phyloP scores from a whole-genome alignment of 768 basidiomycete species.

The Amanita inopinata region DNA sequence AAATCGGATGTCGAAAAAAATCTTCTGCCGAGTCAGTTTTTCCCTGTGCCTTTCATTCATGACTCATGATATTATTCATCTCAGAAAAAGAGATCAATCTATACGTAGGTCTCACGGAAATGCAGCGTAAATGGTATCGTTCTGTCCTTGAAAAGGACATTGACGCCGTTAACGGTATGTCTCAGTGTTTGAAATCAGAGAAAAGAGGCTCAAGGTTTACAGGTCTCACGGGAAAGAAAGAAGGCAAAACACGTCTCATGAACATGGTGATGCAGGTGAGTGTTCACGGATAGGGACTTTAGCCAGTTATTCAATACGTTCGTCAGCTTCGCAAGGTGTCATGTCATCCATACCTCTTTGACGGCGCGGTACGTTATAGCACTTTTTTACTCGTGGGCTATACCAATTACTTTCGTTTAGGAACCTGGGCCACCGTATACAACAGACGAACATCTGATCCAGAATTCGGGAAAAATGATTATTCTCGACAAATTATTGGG shows the following conservation, averaged over 20 bases:
- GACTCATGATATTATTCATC: background rate
- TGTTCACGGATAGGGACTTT: background rate
- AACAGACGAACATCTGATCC: constrained; percentile 91
- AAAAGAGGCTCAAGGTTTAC: background rate
- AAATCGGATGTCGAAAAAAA: constrained; percentile 97
- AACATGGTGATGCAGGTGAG: constrained; percentile 97
- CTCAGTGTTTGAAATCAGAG: background rate
- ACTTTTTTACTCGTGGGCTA: background rate
- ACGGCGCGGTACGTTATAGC: constrained; percentile 61
- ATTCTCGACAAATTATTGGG: constrained; percentile 90
- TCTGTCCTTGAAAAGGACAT: constrained; percentile 96
- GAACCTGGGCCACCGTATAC: constrained; percentile 99
- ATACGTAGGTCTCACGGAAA: constrained; percentile 91
- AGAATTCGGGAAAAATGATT: constrained; percentile 95
- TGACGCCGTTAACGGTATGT: constrained; percentile 89
- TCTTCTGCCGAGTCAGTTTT: constrained; percentile 66
- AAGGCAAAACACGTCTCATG: constrained; percentile 94
- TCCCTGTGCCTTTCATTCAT: background rate
- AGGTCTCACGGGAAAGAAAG: constrained; percentile 94
- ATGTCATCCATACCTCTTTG: constrained; percentile 87
- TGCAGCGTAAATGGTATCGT: constrained; percentile 98
- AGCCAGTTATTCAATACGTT: constrained; percentile 1
- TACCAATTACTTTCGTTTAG: constrained; percentile 22
- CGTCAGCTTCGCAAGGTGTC: constrained; percentile 71
- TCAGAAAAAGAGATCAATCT: constrained; percentile 98